Percentiles rank a stretch among this genome's conserved stretches.
These are phyloP conservation scores for Fusarium coffeatum DNA, from an alignment of 2,329 filamentous ascomycete genomes.

Conservation along the genomic window DNA sequence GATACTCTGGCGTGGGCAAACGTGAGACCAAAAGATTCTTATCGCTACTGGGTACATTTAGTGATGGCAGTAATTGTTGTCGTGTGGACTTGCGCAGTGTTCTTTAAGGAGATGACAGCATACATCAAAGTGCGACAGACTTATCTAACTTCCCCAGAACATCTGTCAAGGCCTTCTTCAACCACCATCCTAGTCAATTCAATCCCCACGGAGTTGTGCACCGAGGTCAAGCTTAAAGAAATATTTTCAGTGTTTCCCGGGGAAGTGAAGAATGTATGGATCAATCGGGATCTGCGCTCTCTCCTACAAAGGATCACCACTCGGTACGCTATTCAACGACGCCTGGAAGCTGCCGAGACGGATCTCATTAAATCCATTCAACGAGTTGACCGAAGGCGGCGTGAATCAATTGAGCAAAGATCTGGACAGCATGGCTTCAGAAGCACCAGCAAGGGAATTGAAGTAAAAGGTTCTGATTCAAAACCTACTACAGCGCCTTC, in stretches of 20 bases:
- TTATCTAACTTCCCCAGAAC: slow-evolving; percentile 92
- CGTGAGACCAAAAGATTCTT: slow-evolving; percentile 70
- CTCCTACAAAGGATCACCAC: slow-evolving; percentile 85
- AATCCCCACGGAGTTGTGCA: slow-evolving; percentile 91
- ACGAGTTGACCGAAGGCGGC: too few species aligned
- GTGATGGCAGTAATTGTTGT: slow-evolving; percentile 82
- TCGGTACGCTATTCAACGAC: slow-evolving; percentile 75
- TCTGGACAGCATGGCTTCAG: too few species aligned
- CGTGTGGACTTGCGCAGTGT: slow-evolving; percentile 85
- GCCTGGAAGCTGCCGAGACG: slow-evolving; percentile 85
- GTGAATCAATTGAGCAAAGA: too few species aligned
- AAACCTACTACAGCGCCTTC: too few species aligned
- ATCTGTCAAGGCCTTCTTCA: slow-evolving; percentile 90
- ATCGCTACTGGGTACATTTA: slow-evolving; percentile 88
- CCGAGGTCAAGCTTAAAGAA: slow-evolving; percentile 80
- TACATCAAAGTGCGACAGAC: slow-evolving; percentile 95
- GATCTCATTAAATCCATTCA: too few species aligned
- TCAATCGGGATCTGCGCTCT: slow-evolving; percentile 88
- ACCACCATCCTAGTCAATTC: slow-evolving; percentile 94
- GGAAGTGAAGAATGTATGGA: slow-evolving; percentile 96
- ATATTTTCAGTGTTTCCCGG: slow-evolving; percentile 94
- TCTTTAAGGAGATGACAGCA: slow-evolving; percentile 85
- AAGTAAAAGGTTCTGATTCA: too few species aligned
- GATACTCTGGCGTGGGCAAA: slow-evolving; percentile 92
- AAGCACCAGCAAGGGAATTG: too few species aligned